These are phyloP conservation scores for Beauveria sp. DNA, from an alignment of 2,329 filamentous ascomycete species.

Conservation along the genomic window DNA sequence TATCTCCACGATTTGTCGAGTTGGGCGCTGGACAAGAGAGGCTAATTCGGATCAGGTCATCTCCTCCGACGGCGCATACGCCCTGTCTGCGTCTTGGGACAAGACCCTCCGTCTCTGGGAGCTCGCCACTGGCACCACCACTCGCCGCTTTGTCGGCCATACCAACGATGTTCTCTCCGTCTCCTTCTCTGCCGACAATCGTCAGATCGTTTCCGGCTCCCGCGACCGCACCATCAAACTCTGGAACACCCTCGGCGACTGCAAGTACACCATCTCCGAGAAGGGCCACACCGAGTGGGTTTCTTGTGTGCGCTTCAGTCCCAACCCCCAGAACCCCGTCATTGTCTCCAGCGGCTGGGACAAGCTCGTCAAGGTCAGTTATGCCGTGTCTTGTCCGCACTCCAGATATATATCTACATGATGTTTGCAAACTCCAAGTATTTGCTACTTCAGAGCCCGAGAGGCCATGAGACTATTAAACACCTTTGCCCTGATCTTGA, in stretches of 20 bases:
- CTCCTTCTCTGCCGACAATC: conserved; percentile 99
- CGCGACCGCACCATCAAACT: conserved; percentile 99
- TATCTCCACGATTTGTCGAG: conserved; percentile 15
- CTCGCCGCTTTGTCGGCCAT: conserved; percentile 97
- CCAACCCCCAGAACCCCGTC: conserved; percentile 99
- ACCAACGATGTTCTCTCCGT: conserved; percentile 99
- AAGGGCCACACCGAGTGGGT: conserved; percentile 99
- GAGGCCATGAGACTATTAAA: conserved; percentile 91
- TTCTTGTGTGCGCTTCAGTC: conserved; percentile 98
- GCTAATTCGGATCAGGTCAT: conserved; percentile 61
- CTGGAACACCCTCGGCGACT: conserved; percentile 99
- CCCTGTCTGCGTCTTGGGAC: conserved; percentile 98
- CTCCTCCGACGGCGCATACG: conserved; percentile 98
- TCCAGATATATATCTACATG: conserved; percentile 47
- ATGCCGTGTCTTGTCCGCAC: background rate
- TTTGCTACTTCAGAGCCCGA: conserved; percentile 99
- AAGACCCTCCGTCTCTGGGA: conserved; percentile 99
- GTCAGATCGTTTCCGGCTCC: conserved; percentile 98
- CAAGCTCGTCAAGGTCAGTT: conserved; percentile 98
- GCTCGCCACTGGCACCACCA: conserved; percentile 93
- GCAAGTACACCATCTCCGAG: conserved; percentile 99
- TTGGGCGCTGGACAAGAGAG: conserved; percentile 15
- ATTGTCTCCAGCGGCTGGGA: conserved; percentile 99
- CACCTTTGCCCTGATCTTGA: conserved; percentile 78
- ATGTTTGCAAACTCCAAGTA: conserved; percentile 87